phyloP scores from a whole-genome alignment of 1,284 basidiomycete genomes.

The Pyrrhoderma lamaoense region DNA sequence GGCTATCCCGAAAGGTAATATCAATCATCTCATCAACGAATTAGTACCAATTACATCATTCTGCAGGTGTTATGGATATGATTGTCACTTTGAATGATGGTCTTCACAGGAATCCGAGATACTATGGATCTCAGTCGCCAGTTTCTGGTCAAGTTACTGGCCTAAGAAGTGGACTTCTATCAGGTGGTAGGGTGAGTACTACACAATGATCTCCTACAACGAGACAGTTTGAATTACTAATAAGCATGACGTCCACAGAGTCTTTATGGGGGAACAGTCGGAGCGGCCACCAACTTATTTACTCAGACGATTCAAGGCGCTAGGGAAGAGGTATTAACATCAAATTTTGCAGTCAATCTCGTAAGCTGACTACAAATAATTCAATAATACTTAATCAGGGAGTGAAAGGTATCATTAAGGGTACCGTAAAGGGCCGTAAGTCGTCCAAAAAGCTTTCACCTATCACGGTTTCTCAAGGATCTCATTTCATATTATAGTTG shows the following conservation, averaged over 20 bases:
- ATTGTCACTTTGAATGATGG: slow-evolving; percentile 38
- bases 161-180: slow-evolving; percentile 38
- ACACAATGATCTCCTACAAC: too few relatives aligned
- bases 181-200: slow-evolving; percentile 36
- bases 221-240: background rate
- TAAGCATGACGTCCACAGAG: background rate
- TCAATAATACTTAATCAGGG: slow-evolving; percentile 28
- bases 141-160: slow-evolving; percentile 33
- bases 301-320: slow-evolving; percentile 41
- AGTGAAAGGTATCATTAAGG: slow-evolving; percentile 41
- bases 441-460: slow-evolving; percentile 12
- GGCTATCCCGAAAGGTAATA: slow-evolving; percentile 33
- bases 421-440: slow-evolving; percentile 41
- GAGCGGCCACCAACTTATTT: slow-evolving; percentile 51
- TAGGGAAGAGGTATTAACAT: slow-evolving; percentile 36
- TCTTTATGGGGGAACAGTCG: slow-evolving; percentile 33
- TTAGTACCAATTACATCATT: background rate
- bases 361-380: background rate
- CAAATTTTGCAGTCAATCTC: background rate
- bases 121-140: slow-evolving; percentile 39
- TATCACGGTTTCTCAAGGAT: background rate
- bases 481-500: background rate
- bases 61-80: slow-evolving; percentile 38
- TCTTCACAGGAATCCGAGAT: slow-evolving; percentile 36
- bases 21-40: background rate